These are phyloP conservation scores for Hibiscus syriacus DNA, from an alignment of 345 rosid genomes.

Conservation along the genomic window DNA sequence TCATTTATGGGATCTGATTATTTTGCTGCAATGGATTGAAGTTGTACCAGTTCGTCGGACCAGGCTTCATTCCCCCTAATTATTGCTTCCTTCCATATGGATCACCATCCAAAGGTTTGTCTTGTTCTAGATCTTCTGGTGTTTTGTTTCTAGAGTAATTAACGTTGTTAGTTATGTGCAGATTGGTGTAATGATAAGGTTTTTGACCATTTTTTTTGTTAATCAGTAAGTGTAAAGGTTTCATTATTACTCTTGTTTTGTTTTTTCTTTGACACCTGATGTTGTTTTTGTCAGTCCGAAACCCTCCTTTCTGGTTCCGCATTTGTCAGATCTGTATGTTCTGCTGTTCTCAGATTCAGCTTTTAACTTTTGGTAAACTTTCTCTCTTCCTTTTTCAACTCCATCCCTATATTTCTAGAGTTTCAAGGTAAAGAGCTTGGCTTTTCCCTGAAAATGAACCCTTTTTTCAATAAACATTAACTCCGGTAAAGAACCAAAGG, in stretches of 20 bases:
- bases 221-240: slow-evolving; percentile 23
- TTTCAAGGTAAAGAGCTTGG: slow-evolving; percentile 13
- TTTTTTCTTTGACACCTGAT: slow-evolving; percentile 18
- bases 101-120: slow-evolving; percentile 24
- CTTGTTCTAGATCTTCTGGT: not conserved
- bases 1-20: not conserved
- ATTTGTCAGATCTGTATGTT: slow-evolving; percentile 36
- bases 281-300: slow-evolving; percentile 20
- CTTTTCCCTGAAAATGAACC: not conserved
- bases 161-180: slow-evolving; percentile 21
- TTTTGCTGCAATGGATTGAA: not conserved
- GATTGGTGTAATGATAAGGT: slow-evolving; percentile 65
- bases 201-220: slow-evolving; percentile 34
- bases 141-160: slow-evolving; percentile 19
- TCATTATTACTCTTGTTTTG: slow-evolving; percentile 43
- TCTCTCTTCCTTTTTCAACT: not conserved
- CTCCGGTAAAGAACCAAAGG: not conserved
- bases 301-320: slow-evolving; percentile 21
- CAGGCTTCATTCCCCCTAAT: no score
- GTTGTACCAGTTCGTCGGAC: slow-evolving; percentile 35
- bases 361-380: slow-evolving; percentile 17
- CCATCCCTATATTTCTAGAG: slow-evolving; percentile 17
- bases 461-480: not conserved
- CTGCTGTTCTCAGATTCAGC: slow-evolving; percentile 31
- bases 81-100: slow-evolving; percentile 35